Evolutionary conservation across 2,329 filamentous ascomycete genomes (phyloP), one percentile per base, ranked within the genome.

Genomic region (Rosellinia necatrix): DNA sequence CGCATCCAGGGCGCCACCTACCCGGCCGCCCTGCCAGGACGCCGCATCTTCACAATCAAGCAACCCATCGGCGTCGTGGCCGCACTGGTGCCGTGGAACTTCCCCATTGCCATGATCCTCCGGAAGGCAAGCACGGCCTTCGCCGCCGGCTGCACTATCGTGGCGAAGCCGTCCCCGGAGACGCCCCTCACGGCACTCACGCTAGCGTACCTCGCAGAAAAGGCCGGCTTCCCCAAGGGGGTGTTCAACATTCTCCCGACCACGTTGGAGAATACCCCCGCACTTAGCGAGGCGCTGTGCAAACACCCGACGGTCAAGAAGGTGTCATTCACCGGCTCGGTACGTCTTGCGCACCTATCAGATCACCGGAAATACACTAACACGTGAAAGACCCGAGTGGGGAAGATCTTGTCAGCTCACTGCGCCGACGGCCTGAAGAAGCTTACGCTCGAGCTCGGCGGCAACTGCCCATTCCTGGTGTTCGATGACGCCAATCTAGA

Each of bases 141-240:
- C 34, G 88, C 88, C 1, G 87, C 87, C 3, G 88, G 88, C 1
- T 90, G 87, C 67, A 86, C 87, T 1, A 90, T 92, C 84, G 78
- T 92, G 13, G 78, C 84, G 13, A 91, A 91, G 73, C 86, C 88
- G 2, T 87, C 84, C 3, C 87, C 87, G 0, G 87, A 91, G 70
- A 86, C 83, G 1, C 83, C 84, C 0, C 75, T 86, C 29, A 81
- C 81, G 2, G 78, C 81, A 0, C 70, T 86, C 13, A 76, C 78
- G 2, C 67, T 86, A n/a, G 83, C 76, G 7, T 68, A 77, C 67
- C 70, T 87, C 27, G 82, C 83, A 0, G 76, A 81, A 38, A 80
- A 86, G 17, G 90, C 91, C 1, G 91, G 90, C 0, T 88, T 92
- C 37, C 90, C 90, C 0, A 82, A 84, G 35, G 90, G 90, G 2